A percentile compares a stretch with the other conserved stretches of the same genome.
phyloP scores from a whole-genome alignment of 441 rosid species.

The Populus tomentosa region DNA sequence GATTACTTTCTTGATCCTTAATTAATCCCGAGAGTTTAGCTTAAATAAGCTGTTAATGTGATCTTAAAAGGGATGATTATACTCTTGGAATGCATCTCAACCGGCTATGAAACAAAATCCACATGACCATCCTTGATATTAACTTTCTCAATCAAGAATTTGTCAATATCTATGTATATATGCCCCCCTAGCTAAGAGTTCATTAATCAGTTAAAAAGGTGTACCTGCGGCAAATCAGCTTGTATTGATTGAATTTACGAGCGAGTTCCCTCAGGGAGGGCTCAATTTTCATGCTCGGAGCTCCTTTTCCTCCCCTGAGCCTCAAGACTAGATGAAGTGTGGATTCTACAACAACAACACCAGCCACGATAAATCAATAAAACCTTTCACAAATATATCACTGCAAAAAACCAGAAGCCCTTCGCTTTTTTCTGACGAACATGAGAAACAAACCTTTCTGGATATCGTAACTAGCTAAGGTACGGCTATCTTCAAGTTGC shows the following conservation, averaged over 20 bases:
- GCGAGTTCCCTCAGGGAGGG: conserved; percentile 74
- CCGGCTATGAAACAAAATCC: not conserved
- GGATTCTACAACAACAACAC: conserved; percentile 30
- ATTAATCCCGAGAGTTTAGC: not conserved
- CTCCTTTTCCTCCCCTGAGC: conserved; percentile 69
- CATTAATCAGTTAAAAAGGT: not conserved
- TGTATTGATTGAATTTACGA: conserved; percentile 69
- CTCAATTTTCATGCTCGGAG: conserved; percentile 35
- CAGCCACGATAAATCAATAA: too few relatives aligned
- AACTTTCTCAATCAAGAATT: not conserved
- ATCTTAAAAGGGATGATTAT: not conserved
- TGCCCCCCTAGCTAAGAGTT: not conserved
- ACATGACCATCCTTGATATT: not conserved
- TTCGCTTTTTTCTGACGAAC: not conserved
- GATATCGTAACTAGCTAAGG: conserved; percentile 53
- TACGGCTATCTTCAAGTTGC: conserved; percentile 67
- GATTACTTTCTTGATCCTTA: not conserved
- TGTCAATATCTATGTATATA: too few relatives aligned
- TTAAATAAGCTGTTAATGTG: not conserved
- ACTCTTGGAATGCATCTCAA: not conserved
- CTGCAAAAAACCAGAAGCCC: not conserved
- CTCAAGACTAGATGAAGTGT: conserved; percentile 76
- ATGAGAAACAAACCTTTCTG: conserved; percentile 37
- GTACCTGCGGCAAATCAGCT: conserved; percentile 77
- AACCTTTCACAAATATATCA: not conserved